These are phyloP conservation scores for Calocybe indica DNA, from an alignment of 768 basidiomycete species.

Conservation along the genomic window DNA sequence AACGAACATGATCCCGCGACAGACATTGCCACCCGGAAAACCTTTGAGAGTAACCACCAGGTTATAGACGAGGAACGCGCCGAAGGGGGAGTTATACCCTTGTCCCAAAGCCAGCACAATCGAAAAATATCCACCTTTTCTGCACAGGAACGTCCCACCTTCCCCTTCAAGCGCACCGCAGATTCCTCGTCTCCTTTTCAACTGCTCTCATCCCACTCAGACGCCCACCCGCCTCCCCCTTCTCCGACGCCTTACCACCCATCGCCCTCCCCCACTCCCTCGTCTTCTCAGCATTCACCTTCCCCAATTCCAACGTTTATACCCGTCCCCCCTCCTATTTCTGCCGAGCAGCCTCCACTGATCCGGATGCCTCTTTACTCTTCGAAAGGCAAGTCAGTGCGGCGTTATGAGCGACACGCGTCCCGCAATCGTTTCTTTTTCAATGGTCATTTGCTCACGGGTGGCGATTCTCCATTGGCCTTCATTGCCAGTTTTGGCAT, in stretches of 20 bases:
- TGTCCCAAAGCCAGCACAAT: too few relatives aligned
- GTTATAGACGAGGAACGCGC: too few relatives aligned
- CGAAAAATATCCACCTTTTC: too few relatives aligned
- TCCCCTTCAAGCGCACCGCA: slow-evolving; percentile 3
- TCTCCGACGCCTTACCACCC: slow-evolving; percentile 10
- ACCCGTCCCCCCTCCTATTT: background rate
- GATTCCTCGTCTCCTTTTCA: slow-evolving; percentile 1
- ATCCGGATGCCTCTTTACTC: too few relatives aligned
- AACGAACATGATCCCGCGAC: too few relatives aligned
- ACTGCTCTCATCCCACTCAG: slow-evolving; percentile 16
- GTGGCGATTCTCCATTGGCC: slow-evolving; percentile 83
- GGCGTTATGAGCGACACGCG: slow-evolving; percentile 59
- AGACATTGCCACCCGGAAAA: too few relatives aligned
- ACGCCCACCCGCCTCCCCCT: slow-evolving; percentile 7
- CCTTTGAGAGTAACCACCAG: too few relatives aligned
- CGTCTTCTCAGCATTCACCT: slow-evolving; percentile 7
- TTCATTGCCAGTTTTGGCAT: slow-evolving; percentile 63
- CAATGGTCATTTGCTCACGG: slow-evolving; percentile 67
- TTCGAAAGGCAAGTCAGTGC: slow-evolving; percentile 33
- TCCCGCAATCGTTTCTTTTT: slow-evolving; percentile 77
- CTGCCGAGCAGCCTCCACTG: too few relatives aligned
- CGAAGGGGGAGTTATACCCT: too few relatives aligned
- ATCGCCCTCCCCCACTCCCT: slow-evolving; percentile 11
- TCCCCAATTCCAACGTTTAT: slow-evolving; percentile 13
- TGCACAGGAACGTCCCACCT: slow-evolving; percentile 5